Evolutionary conservation across 331 rosid species (phyloP).

Genomic region (Ulmus americana): DNA sequence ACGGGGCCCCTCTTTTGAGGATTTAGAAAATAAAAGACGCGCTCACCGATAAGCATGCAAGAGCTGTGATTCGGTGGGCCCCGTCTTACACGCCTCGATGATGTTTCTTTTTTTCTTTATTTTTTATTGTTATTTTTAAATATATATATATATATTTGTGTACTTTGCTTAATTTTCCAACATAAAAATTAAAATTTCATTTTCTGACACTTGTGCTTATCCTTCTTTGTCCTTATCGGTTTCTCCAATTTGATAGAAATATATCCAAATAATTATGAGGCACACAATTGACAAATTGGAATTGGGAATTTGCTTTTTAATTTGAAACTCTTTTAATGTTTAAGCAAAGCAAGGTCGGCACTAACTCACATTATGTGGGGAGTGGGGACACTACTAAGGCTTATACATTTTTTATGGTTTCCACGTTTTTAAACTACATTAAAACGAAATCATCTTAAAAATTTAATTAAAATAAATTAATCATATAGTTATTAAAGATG

Average conservation of each 20-base stretch:
- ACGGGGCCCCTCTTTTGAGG: conserved; percentile 28
- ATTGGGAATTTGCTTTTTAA: conserved; percentile 6
- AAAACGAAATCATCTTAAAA: neutral
- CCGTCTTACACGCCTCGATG: conserved; percentile 20
- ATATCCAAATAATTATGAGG: conserved; percentile 22
- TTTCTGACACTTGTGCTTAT: conserved; percentile 49
- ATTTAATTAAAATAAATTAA: neutral
- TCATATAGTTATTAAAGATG: neutral
- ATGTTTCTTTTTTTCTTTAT: neutral
- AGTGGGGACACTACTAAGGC: conserved; percentile 28
- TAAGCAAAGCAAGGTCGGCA: conserved; percentile 25
- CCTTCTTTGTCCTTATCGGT: conserved; percentile 45
- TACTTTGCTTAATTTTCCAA: conserved; percentile 1
- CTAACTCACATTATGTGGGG: conserved; percentile 26
- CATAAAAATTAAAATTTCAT: neutral
- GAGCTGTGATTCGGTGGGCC: conserved; percentile 26
- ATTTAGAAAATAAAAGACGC: conserved; percentile 17
- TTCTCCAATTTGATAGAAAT: conserved; percentile 3
- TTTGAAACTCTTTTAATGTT: conserved; percentile 16
- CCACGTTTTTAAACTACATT: conserved; percentile 1
- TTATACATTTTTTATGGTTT: neutral
- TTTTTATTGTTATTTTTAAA: neutral
- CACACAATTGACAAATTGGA: conserved; percentile 15
- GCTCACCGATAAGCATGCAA: conserved; percentile 25
- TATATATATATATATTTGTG: neutral